phyloP scores from a whole-genome alignment of 192 early-diverging fungal genomes.

The Rhizophagus clarus region DNA sequence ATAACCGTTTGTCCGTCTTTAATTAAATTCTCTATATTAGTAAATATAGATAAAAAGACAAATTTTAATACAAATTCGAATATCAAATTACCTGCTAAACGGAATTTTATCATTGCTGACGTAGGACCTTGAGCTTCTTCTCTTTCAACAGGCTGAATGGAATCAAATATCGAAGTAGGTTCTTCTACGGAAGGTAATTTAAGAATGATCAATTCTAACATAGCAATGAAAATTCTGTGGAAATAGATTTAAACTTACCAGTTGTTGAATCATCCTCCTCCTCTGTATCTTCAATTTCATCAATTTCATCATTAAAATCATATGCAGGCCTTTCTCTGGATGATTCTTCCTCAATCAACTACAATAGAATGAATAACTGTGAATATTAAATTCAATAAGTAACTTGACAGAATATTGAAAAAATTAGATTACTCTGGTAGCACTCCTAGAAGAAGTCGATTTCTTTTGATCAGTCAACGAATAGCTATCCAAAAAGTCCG shows the following conservation, averaged over 20 bases:
- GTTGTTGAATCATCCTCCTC: constrained; percentile 23
- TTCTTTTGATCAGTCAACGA: constrained; percentile 39
- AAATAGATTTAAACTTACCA: constrained; percentile 12
- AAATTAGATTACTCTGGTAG: too few species aligned
- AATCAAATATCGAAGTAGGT: constrained; percentile 6
- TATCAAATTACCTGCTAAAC: constrained; percentile 1
- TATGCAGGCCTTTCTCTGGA: not conserved
- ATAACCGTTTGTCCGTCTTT: constrained; percentile 76
- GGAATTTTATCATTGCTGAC: constrained; percentile 21
- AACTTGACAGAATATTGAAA: too few species aligned
- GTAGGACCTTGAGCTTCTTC: not conserved
- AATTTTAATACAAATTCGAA: not conserved
- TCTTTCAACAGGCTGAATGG: constrained; percentile 22
- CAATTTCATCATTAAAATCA: constrained; percentile 21
- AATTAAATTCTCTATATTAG: constrained; percentile 45
- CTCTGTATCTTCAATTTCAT: constrained; percentile 32
- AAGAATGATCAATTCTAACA: not conserved
- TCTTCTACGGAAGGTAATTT: not conserved
- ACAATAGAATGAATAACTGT: not conserved
- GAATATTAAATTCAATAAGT: not conserved
- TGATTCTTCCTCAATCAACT: constrained; percentile 83
- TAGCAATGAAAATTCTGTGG: not conserved
- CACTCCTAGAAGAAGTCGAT: not conserved
- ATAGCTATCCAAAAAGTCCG: constrained; percentile 60
- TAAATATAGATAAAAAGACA: not conserved